Base-by-base conservation (phyloP, 345 rosid genomes). In the Heritiera fomes region DNA sequence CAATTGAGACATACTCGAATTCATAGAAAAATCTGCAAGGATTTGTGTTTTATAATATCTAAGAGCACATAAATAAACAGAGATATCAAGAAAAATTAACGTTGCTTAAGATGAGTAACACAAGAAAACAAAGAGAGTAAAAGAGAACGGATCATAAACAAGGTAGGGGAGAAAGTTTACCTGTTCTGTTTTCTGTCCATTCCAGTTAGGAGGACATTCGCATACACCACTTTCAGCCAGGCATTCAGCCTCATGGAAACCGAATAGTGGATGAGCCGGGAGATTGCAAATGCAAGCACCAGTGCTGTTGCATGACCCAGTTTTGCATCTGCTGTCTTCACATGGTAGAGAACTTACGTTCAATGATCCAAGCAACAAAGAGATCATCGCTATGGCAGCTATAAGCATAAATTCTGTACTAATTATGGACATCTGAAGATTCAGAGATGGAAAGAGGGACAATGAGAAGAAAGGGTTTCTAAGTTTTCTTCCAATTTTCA, bases 251-350 rank as follows among this genome's bases (percentile, higher is more conserved):
- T 14, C 23, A 49, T 47, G 59, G 41, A 70, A 28, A 28, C 58
- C 47, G 38, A 70, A 70, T 14, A 23, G 28, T 23, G 28, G 28
- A 23, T 23, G 84, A 80, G 80, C 80, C 15, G 87, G 87, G 5
- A 71, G 61, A 61, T 82, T 49, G 38, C 85, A 85, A 79, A 70
- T 70, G 74, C 74, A 70, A 28, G 34, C 41, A 49, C 74, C 59
- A 17, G 18, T 7, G 58, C 20, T 28, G 59, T 70, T 49, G 56
- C 74, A 70, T 70, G 59, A 70, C 59, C 58, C 59, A 3, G 74
- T 47, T 70, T 70, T 47, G 58, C 74, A 70, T 49, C 74, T 49
- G 55, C n/a, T 49, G 43, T 70, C 74, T 49, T 70, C 74, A 49
- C 73, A 69, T 12, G 73, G 55, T 69, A 69, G 73, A 46, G 55